Base-by-base conservation (phyloP, 768 basidiomycete species). In the Tricholoma sp. region DNA sequence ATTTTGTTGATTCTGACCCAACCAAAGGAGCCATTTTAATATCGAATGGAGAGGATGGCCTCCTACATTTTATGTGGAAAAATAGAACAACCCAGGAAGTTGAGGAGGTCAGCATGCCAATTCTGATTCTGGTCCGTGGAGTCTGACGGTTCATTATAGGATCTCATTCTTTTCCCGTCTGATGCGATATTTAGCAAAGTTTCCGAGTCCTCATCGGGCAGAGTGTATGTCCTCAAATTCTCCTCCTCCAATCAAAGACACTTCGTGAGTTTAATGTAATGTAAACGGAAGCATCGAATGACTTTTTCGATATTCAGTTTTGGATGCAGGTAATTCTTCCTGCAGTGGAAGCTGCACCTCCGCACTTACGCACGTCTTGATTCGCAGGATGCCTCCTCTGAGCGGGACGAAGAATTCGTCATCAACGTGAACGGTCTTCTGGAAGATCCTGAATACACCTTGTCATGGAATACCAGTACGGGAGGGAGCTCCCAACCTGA, bases 171-270 rank as follows among this genome's bases (percentile, higher is more conserved):
- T 53, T 91, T 95, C 69, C 91, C 92, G 1, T 80, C 82, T 2
- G 94, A 97, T 70, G 93, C 94, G 3, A 81, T 78, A 0, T 92
- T 97, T 66, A 77, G 78, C 62, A 88, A 85, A 69, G 88, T 95
- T 9, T 58, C 80, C 1, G 83, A 91, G 64, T 80, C 87, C 6
- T 50, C 64, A 9, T 75, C 76, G 32, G 91, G 89, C 6, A 77
- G 92, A 58, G 84, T 88, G 4, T 92, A 90, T 63, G 90, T 95
- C 59, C 86, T 96, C 68, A 92, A 90, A 72, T 96, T 97, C 75
- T 86, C 88, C 0, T 93, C 90, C 18, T 95, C 93, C 12, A 82
- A 92, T 67, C 89, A 92, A 66, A 83, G 85, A 59, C 89, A 94
- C 69, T 96, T 97, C 69, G 94, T 95, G 65, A 70, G 85, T 77